Base-by-base conservation (phyloP, 306 rosid genomes). In the Prunus mongolica region DNA sequence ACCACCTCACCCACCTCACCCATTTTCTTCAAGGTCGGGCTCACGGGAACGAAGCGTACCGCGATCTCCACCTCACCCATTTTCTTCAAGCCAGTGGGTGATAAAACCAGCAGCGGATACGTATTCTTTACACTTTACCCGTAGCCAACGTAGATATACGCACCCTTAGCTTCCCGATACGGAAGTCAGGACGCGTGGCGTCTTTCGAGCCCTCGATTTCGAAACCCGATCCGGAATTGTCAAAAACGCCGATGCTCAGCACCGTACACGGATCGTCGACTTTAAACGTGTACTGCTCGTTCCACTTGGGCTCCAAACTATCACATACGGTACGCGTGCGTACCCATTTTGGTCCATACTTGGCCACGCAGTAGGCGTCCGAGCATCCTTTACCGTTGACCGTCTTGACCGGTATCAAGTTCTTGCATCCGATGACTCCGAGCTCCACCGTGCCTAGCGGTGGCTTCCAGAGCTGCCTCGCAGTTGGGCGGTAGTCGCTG, bases 401-500 rank as follows among this genome's bases (percentile, higher is more conserved):
- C 50, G 82, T 89, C 81, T 94, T 94, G 79, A 91, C 84, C 10
- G 98, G 97, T 6, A 87, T n/a, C 55, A 92, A 69, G 63, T 85
- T 86, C 87, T 69, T 90, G 79, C 96, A 89, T 0, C 89, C 81
- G 13, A 94, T 86, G 69, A 94, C 81, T 10, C 98, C 98, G 0
- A 94, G 86, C 69, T 91, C 95, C 1, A 92, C 78, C 0, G 84
- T 85, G 3, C 98, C 98, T 1, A 94, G 85, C 3, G 96, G 85
- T 0, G 91, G 87, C 82, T 89, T 89, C 98, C 97, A 94, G 0
- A 94, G 91, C 25, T 94, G 98, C 55, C 97, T 86, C 3, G 97
- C 98, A 0, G 97, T 91, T 41, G 98, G 98, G 6, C 93, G 97
- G 72, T 82, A 94, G 71, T 94, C 98, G 61, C 98, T 94, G 80